These are phyloP conservation scores for Gentiana dahurica DNA, from an alignment of 257 asterid genomes.

Conservation along the genomic window DNA sequence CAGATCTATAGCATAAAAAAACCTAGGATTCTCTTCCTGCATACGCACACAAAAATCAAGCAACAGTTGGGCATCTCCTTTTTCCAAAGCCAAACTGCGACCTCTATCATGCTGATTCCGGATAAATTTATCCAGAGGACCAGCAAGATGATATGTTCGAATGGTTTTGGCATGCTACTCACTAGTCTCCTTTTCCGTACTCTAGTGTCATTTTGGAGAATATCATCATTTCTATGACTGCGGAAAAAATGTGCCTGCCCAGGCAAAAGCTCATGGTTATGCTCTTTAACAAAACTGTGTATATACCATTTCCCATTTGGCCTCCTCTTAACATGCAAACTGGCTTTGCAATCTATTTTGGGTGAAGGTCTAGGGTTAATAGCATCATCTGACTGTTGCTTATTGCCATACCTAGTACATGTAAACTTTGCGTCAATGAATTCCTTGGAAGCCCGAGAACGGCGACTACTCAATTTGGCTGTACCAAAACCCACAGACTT, in stretches of 20 bases:
- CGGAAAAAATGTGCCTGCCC: slow-evolving; percentile 80
- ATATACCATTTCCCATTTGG: slow-evolving; percentile 67
- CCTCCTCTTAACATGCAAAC: slow-evolving; percentile 84
- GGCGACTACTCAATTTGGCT: slow-evolving; percentile 87
- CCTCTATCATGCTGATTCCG: slow-evolving; percentile 83
- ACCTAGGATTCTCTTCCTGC: slow-evolving; percentile 77
- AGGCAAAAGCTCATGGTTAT: slow-evolving; percentile 91
- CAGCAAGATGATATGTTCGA: slow-evolving; percentile 45
- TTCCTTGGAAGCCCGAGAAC: slow-evolving; percentile 86
- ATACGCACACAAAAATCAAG: slow-evolving; percentile 59
- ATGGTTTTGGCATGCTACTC: slow-evolving; percentile 30
- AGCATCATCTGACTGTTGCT: slow-evolving; percentile 93
- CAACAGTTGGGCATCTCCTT: slow-evolving; percentile 63
- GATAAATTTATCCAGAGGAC: slow-evolving; percentile 44
- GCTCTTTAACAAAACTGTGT: slow-evolving; percentile 77
- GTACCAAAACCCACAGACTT: slow-evolving; percentile 87
- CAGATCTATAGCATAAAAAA: slow-evolving; percentile 67
- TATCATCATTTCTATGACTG: slow-evolving; percentile 60
- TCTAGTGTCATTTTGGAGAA: slow-evolving; percentile 43
- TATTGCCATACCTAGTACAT: slow-evolving; percentile 88
- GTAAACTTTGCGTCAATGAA: slow-evolving; percentile 94
- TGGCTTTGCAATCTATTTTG: slow-evolving; percentile 88
- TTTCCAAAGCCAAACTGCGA: slow-evolving; percentile 64
- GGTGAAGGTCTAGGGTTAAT: slow-evolving; percentile 93
- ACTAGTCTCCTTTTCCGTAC: slow-evolving; percentile 52